Base-by-base conservation (phyloP, 1,284 basidiomycete genomes). In the Phylloboletellus chloephorus region DNA sequence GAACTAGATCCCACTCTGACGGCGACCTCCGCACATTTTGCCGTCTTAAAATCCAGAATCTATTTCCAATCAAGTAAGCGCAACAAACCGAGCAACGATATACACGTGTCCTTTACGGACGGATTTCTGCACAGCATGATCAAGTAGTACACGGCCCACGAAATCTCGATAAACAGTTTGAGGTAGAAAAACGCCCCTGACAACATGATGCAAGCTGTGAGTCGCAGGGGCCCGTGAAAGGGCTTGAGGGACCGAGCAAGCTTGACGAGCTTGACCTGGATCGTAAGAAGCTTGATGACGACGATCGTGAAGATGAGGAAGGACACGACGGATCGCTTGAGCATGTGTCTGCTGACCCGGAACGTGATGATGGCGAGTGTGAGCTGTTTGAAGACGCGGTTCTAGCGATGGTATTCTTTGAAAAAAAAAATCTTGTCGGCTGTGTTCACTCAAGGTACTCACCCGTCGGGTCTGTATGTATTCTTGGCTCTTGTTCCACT, bases 61-160 rank as follows among this genome's bases (percentile, higher is more conserved):
- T 60, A 58, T 51, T 46, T 61, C 58, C 59, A 60, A 16, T 58
- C 56, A n/a, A 58, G 34, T 30, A 58, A 46, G 17, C 59, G 56
- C 29, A 61, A 25, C 21, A 58, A 17, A 6, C 59, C 57, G 10
- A 58, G 12, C 23, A 60, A 39, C 29, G 52, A 44, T n/a, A 33
- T 28, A 20, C 44, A 46, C 8, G 48, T 46, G 19, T 58, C 59
- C 49, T 54, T 54, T 7, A 61, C 15, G 2, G 56, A 52, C 15
- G 56, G 59, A 16, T 48, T 58, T 38, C 50, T 56, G 47, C 48
- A 60, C 39, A 61, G 28, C 53, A 47, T 43, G 29, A 54, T 23
- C 47, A 61, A 21, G 35, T 56, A 61, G 36, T 60, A 60, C 24
- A 52, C 43, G 2, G 55, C 58, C 57, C 59, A 58, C 19, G 55